These are phyloP conservation scores for Phytophthora tentaculata DNA, from an alignment of 352 stramenopile genomes.

Conservation along the genomic window DNA sequence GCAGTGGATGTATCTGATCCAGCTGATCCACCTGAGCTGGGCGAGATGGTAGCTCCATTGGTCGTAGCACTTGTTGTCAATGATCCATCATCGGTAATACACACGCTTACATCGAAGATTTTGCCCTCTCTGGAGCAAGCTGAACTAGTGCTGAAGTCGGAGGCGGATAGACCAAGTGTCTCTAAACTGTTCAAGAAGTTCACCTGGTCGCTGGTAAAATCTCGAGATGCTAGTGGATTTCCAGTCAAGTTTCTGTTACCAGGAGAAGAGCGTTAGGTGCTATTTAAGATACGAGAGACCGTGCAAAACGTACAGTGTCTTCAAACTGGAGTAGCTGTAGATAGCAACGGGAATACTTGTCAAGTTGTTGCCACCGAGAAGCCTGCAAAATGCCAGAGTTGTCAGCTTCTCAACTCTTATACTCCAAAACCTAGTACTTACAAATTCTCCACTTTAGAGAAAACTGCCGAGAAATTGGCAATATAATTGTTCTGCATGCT, in stretches of 20 bases:
- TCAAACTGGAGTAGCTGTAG: conserved; percentile 53
- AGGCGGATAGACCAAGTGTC: conserved; percentile 30
- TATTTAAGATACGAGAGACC: too few relatives aligned
- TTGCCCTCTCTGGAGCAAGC: conserved; percentile 18
- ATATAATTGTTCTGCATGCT: conserved; percentile 72
- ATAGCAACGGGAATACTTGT: conserved; percentile 51
- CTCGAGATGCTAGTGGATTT: conserved; percentile 42
- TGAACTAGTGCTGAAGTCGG: conserved; percentile 36
- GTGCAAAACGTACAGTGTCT: conserved; percentile 41
- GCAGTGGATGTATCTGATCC: conserved; percentile 11
- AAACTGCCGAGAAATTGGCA: conserved; percentile 54
- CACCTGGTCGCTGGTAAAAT: conserved; percentile 44
- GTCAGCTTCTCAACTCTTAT: not conserved
- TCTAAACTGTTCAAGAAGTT: conserved; percentile 40
- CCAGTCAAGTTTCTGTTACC: conserved; percentile 28
- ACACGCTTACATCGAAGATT: conserved; percentile 31
- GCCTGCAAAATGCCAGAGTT: conserved; percentile 13
- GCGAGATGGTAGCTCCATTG: not conserved
- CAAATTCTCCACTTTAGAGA: conserved; percentile 38
- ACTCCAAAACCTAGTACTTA: too few relatives aligned
- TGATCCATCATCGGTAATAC: conserved; percentile 27
- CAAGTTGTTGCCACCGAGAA: conserved; percentile 60
- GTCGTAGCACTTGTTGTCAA: conserved; percentile 6
- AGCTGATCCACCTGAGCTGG: conserved; percentile 2
- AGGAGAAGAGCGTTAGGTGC: too few relatives aligned